Conservation (phyloP, 148 eudicot species). For the Chenopodium suecicum region DNA sequence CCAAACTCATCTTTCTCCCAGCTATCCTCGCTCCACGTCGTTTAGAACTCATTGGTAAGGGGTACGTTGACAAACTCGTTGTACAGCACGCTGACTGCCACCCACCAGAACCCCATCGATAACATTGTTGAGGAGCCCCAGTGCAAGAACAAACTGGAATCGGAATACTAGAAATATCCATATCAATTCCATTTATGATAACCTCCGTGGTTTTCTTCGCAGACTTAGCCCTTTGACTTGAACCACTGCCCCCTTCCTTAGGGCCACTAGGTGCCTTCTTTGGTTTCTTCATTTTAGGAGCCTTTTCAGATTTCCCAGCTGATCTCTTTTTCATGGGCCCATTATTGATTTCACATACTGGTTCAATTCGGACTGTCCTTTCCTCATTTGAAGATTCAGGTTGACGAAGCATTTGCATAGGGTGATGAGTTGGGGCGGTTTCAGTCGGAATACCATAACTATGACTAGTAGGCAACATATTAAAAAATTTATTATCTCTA, state of each 20-base stretch:
- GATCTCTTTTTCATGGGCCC: conserved; percentile 41
- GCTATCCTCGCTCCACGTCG: conserved; percentile 55
- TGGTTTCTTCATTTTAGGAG: conserved; percentile 39
- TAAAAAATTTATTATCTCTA: conserved; percentile 32
- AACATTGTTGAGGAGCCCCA: conserved; percentile 43
- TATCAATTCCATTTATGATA: conserved; percentile 45
- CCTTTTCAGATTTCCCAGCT: conserved; percentile 40
- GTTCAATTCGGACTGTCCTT: conserved; percentile 38
- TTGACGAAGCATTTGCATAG: conserved; percentile 45
- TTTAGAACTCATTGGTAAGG: conserved; percentile 50
- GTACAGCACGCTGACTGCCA: conserved; percentile 57
- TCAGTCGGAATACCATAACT: conserved; percentile 33
- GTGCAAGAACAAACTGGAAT: conserved; percentile 54
- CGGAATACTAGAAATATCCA: conserved; percentile 52
- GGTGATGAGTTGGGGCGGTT: conserved; percentile 28
- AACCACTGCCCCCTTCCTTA: conserved; percentile 40
- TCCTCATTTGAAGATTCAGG: conserved; percentile 42
- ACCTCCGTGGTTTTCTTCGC: conserved; percentile 47
- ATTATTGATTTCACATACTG: conserved; percentile 19
- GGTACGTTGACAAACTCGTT: conserved; percentile 49
- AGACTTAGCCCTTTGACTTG: conserved; percentile 41
- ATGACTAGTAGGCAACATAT: conserved; percentile 34
- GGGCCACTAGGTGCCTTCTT: conserved; percentile 39
- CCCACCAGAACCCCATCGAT: conserved; percentile 53
- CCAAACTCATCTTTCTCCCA: conserved; percentile 53